These are phyloP conservation scores for Pseudopediastrum boryanum DNA, from an alignment of 139 green algal genomes.

Conservation along the genomic window DNA sequence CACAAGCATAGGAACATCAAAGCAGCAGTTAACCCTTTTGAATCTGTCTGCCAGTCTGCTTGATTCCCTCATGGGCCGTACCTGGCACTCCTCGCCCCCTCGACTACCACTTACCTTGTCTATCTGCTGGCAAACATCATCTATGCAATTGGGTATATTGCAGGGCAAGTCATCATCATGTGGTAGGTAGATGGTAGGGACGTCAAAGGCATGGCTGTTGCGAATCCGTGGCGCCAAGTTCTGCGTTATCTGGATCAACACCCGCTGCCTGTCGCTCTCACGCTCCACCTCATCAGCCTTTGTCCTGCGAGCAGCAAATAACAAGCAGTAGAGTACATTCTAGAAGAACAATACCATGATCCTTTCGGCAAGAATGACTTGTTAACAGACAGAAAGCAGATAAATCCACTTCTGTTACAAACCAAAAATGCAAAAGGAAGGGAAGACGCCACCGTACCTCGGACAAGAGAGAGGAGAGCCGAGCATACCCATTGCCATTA, in stretches of 20 bases:
- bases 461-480: too few species aligned
- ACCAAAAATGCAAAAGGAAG: too few species aligned
- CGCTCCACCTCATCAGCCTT: conserved; percentile 76
- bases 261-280: conserved; percentile 65
- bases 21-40: neutral
- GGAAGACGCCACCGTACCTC: too few species aligned
- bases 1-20: neutral
- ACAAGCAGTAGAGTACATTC: too few species aligned
- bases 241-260: conserved; percentile 71
- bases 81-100: neutral
- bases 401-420: too few species aligned
- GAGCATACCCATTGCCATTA: too few species aligned
- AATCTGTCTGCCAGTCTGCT: neutral
- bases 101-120: conserved; percentile 51
- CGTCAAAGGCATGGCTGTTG: conserved; percentile 75
- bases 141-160: conserved; percentile 74
- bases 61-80: neutral
- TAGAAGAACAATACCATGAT: too few species aligned
- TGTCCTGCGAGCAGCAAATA: conserved; percentile 51
- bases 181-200: conserved; percentile 69
- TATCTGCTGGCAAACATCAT: conserved; percentile 70
- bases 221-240: conserved; percentile 63
- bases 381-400: too few species aligned
- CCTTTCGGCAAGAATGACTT: too few species aligned
- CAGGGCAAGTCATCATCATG: conserved; percentile 51